Conservation (phyloP, 164 flowering plant genomes). For the Paratinospora sagittata region DNA sequence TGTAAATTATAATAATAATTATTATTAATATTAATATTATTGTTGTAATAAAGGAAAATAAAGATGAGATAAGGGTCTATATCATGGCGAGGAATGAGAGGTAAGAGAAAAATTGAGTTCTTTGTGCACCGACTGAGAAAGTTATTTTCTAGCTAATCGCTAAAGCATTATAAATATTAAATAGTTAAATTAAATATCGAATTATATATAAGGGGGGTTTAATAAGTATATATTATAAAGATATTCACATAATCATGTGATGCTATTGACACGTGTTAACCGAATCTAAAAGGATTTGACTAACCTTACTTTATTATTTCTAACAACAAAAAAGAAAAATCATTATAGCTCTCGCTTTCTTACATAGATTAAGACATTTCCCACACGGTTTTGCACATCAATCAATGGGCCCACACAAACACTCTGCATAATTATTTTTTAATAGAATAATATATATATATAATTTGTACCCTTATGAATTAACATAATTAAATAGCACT, state of each 20-base stretch:
- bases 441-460: too few relatives aligned
- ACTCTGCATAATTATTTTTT: not conserved
- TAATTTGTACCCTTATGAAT: too few relatives aligned
- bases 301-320: not conserved
- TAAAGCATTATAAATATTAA: too few relatives aligned
- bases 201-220: too few relatives aligned
- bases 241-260: not conserved
- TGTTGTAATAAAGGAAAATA: too few relatives aligned
- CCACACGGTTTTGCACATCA: not conserved
- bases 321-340: not conserved
- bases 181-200: too few relatives aligned
- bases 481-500: too few relatives aligned
- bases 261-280: not conserved
- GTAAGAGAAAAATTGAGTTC: not conserved
- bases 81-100: not conserved
- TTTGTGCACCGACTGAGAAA: too few relatives aligned
- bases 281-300: not conserved
- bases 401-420: not conserved
- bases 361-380: not conserved
- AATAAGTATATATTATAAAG: not conserved
- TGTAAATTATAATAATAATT: too few relatives aligned
- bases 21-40: too few relatives aligned
- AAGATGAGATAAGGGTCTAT: too few relatives aligned
- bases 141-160: too few relatives aligned
- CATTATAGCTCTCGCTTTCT: not conserved